Conservation (phyloP, 805 yeast species). For the Candida germanica region DNA sequence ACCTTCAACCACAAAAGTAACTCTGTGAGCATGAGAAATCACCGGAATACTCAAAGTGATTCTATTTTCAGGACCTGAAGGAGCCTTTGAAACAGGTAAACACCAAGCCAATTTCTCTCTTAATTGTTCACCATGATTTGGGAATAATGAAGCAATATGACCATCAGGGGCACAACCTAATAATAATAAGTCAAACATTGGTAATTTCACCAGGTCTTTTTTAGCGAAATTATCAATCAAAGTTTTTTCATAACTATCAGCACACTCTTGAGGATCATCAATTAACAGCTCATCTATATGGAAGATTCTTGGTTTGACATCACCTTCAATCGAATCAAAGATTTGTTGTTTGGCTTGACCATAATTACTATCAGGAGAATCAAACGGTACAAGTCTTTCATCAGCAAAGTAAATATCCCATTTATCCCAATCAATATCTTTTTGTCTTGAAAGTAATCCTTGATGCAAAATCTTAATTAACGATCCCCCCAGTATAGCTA, state of each 20-base stretch:
- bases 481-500: constrained; percentile 93
- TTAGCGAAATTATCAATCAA: constrained; percentile 89
- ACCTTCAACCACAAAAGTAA: constrained; percentile 95
- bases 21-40: constrained; percentile 87
- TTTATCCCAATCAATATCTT: constrained; percentile 80
- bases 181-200: constrained; percentile 86
- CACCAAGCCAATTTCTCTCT: constrained; percentile 95
- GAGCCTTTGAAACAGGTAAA: constrained; percentile 88
- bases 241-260: constrained; percentile 86
- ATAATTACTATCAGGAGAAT: constrained; percentile 77
- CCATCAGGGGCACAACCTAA: constrained; percentile 99
- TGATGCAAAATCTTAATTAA: constrained; percentile 80
- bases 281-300: constrained; percentile 79
- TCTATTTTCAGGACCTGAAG: constrained; percentile 71
- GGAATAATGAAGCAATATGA: constrained; percentile 94
- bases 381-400: constrained; percentile 89
- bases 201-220: constrained; percentile 92
- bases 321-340: constrained; percentile 63
- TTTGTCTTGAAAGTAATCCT: constrained; percentile 66
- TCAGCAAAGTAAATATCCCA: constrained; percentile 98
- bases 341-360: constrained; percentile 85
- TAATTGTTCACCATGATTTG: constrained; percentile 77
- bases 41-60: constrained; percentile 77
- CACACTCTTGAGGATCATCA: constrained; percentile 84
- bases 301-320: constrained; percentile 63